Evolutionary conservation across 2,329 filamentous ascomycete species (phyloP), one percentile per base, ranked within the genome.

Genomic region (Simplicillium sp.): DNA sequence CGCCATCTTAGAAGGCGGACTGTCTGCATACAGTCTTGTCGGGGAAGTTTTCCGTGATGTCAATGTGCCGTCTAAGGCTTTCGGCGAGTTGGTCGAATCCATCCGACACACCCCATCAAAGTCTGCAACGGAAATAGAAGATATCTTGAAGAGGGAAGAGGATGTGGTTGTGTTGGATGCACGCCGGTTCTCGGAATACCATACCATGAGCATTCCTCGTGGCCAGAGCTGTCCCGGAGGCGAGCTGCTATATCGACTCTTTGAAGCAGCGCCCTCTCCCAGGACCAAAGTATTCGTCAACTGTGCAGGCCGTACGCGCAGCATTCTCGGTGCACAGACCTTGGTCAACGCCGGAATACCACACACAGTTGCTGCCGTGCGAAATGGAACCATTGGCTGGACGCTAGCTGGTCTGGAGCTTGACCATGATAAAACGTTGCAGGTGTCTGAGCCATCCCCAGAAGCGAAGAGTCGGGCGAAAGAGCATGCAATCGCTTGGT

Each of bases 321-420:
- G 54, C 38, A 56, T 58, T 36, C 31, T 58, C 18, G 55, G 55
- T 1, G 48, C 55, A 2, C 55, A 58, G 42, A 53, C 53, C 11
- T 45, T 58, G 32, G 43, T 58, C 28, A 56, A 57, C 25, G 47
- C 49, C 3, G 40, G 46, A 2, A 44, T 57, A 11, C 48, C 47
- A 0, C 55, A 57, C 36, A 54, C 48, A 36, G 53, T 57, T 7
- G 33, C 53, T 29, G 55, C 55, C 5, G 49, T 57, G 7, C 43
- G 50, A 25, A 56, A 57, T 40, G 55, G 55, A 11, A 57, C 55
- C 6, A 57, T 57, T 32, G 55, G 55, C 12, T 57, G 55, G 55
- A 56, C 52, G 9, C 43, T 57, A 37, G 54, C 50, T 4, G 53
- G 52, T 0, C 38, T 57, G 17, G 42, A 50, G 25, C 39, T 57